These are phyloP conservation scores for Pyrus communis DNA, from an alignment of 306 rosid species.

Conservation along the genomic window DNA sequence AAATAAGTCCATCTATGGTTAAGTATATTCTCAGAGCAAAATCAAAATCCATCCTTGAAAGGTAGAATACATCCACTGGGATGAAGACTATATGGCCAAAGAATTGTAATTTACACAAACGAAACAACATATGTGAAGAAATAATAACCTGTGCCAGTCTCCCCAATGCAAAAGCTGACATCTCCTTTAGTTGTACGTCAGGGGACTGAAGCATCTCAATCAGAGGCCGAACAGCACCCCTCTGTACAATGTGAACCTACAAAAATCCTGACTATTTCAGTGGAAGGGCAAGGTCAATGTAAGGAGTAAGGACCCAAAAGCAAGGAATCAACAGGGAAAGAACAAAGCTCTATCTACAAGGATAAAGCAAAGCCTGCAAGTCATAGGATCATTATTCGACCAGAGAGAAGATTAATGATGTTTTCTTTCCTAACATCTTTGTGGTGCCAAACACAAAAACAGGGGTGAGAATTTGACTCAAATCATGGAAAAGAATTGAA, in stretches of 20 bases:
- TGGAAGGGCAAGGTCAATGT: background rate
- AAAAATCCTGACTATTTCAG: slow-evolving; percentile 5
- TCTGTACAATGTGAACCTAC: slow-evolving; percentile 95
- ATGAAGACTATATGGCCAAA: background rate
- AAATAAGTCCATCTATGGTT: background rate
- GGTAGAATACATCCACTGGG: background rate
- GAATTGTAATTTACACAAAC: background rate
- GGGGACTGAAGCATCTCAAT: slow-evolving; percentile 97
- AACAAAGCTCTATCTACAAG: background rate
- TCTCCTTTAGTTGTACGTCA: slow-evolving; percentile 87
- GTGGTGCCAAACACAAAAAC: background rate
- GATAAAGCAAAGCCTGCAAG: background rate
- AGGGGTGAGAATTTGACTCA: background rate
- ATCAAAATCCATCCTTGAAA: background rate
- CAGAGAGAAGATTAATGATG: background rate
- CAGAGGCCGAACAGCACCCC: slow-evolving; percentile 96
- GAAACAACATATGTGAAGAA: background rate
- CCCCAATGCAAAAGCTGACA: slow-evolving; percentile 99
- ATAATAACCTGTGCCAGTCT: slow-evolving; percentile 86
- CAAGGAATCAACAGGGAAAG: background rate
- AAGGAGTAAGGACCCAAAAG: background rate
- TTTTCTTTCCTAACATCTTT: background rate
- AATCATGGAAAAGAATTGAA: slow-evolving; percentile 1
- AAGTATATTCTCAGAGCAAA: background rate
- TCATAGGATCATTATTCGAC: background rate